Percentiles rank a stretch among this genome's conserved stretches.
phyloP scores from a whole-genome alignment of 2,329 filamentous ascomycete genomes.

The Neofusicoccum sp. region DNA sequence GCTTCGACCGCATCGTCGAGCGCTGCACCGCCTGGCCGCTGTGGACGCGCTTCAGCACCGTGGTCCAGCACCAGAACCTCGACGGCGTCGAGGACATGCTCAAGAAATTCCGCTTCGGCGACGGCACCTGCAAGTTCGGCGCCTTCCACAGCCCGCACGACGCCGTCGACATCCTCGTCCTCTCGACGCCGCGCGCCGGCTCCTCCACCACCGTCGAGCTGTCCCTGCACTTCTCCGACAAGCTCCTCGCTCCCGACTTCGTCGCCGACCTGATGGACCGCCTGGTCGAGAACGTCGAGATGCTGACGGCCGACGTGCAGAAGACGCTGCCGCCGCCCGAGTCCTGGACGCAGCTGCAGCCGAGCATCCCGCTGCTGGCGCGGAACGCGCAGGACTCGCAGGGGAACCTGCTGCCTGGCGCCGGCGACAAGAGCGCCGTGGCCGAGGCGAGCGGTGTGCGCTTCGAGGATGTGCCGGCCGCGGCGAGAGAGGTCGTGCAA shows the following conservation, averaged over 20 bases:
- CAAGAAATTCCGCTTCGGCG: constrained; percentile 19
- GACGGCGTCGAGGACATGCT: constrained; percentile 51
- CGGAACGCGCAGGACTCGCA: neutral
- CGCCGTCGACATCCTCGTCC: constrained; percentile 34
- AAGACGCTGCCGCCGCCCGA: constrained; percentile 28
- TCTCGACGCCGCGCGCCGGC: constrained; percentile 26
- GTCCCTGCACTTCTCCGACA: constrained; percentile 27
- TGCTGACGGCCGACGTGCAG: constrained; percentile 29
- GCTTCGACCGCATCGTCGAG: constrained; percentile 34
- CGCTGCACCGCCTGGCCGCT: constrained; percentile 38
- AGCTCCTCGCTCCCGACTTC: constrained; percentile 53
- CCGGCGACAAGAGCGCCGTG: neutral
- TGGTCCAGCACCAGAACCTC: constrained; percentile 35
- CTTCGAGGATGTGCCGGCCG: constrained; percentile 19
- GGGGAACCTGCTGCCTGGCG: neutral
- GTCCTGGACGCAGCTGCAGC: neutral
- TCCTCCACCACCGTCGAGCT: constrained; percentile 28
- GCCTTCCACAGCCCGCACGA: constrained; percentile 32
- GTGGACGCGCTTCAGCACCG: constrained; percentile 36
- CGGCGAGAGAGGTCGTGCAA: constrained; percentile 33
- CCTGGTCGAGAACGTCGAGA: constrained; percentile 29
- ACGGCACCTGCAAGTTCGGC: constrained; percentile 30
- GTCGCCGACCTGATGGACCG: constrained; percentile 47
- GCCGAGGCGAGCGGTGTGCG: neutral
- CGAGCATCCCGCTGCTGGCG: neutral